These are phyloP conservation scores for Myxozyma kluyveri DNA, from an alignment of 805 yeast genomes.

Conservation along the genomic window DNA sequence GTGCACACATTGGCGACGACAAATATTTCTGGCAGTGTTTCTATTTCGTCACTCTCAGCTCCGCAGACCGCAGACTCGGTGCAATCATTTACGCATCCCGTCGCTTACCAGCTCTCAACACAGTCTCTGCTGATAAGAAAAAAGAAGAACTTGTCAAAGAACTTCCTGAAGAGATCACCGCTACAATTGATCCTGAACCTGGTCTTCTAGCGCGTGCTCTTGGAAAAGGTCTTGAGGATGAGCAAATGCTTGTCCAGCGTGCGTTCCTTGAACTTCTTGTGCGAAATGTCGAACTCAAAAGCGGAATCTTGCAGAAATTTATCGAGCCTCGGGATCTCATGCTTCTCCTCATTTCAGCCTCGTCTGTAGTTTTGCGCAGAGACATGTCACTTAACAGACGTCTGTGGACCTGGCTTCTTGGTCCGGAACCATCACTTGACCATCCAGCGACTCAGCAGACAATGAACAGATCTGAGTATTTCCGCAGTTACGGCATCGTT, in stretches of 20 bases:
- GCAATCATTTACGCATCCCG: slow-evolving; percentile 73
- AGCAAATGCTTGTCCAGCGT: slow-evolving; percentile 70
- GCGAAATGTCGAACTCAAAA: slow-evolving; percentile 62
- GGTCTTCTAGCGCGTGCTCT: slow-evolving; percentile 77
- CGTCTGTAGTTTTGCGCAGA: slow-evolving; percentile 66
- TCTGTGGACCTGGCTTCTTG: slow-evolving; percentile 88
- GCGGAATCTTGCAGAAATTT: slow-evolving; percentile 52
- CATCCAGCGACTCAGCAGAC: slow-evolving; percentile 17
- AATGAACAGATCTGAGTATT: slow-evolving; percentile 18
- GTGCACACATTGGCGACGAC: slow-evolving; percentile 58
- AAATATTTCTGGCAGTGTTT: slow-evolving; percentile 83
- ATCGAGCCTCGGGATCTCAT: slow-evolving; percentile 55
- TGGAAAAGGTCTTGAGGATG: slow-evolving; percentile 63
- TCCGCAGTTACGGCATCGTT: slow-evolving; percentile 42
- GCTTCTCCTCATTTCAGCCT: slow-evolving; percentile 58
- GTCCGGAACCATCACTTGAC: slow-evolving; percentile 55
- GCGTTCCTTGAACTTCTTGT: slow-evolving; percentile 83
- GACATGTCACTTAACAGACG: slow-evolving; percentile 96
- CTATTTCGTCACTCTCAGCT: slow-evolving; percentile 69
- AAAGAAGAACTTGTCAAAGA: slow-evolving; percentile 29
- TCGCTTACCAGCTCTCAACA: slow-evolving; percentile 60
- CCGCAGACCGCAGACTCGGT: slow-evolving; percentile 78
- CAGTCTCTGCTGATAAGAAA: slow-evolving; percentile 34
- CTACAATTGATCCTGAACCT: slow-evolving; percentile 70
- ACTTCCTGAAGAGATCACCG: slow-evolving; percentile 52